Conservation (phyloP, 2,329 filamentous ascomycete species). For the Plectosphaerella plurivora region DNA sequence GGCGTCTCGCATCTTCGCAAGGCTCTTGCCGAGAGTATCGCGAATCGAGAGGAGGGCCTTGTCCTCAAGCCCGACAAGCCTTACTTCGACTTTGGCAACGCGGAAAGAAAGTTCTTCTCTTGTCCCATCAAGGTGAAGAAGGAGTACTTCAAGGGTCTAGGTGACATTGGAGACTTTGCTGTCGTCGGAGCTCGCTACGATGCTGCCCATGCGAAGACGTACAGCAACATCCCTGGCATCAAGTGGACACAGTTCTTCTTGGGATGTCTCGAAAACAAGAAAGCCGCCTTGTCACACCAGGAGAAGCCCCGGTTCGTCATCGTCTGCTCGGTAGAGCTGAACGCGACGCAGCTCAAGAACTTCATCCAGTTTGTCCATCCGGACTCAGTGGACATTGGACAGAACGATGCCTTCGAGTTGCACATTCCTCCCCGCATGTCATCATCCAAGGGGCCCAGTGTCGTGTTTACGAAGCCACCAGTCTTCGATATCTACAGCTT, state of each 20-base stretch:
- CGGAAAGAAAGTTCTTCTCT: slow-evolving; percentile 30
- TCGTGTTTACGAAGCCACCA: slow-evolving; percentile 64
- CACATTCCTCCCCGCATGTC: slow-evolving; percentile 40
- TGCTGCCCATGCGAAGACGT: slow-evolving; percentile 53
- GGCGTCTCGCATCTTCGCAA: slow-evolving; percentile 53
- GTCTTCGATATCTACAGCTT: slow-evolving; percentile 79
- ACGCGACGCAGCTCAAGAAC: slow-evolving; percentile 42
- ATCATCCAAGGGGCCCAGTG: slow-evolving; percentile 34
- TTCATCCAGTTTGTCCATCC: slow-evolving; percentile 46
- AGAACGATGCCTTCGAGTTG: slow-evolving; percentile 38
- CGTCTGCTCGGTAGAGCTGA: slow-evolving; percentile 59
- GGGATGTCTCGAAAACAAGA: slow-evolving; percentile 69
- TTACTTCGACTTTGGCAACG: slow-evolving; percentile 59
- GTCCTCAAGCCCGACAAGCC: slow-evolving; percentile 77
- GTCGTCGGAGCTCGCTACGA: slow-evolving; percentile 73
- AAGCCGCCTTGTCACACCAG: slow-evolving; percentile 45
- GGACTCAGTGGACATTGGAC: slow-evolving; percentile 27
- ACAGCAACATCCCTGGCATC: slow-evolving; percentile 45
- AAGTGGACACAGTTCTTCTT: slow-evolving; percentile 79
- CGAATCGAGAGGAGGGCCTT: slow-evolving; percentile 68
- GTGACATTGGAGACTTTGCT: slow-evolving; percentile 80
- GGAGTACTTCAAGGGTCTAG: slow-evolving; percentile 72
- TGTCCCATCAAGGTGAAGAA: slow-evolving; percentile 82
- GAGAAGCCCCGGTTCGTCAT: slow-evolving; percentile 59
- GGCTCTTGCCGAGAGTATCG: slow-evolving; percentile 64